These are phyloP conservation scores for Fagopyrum homotropicum DNA, from an alignment of 148 eudicot species.

Conservation along the genomic window DNA sequence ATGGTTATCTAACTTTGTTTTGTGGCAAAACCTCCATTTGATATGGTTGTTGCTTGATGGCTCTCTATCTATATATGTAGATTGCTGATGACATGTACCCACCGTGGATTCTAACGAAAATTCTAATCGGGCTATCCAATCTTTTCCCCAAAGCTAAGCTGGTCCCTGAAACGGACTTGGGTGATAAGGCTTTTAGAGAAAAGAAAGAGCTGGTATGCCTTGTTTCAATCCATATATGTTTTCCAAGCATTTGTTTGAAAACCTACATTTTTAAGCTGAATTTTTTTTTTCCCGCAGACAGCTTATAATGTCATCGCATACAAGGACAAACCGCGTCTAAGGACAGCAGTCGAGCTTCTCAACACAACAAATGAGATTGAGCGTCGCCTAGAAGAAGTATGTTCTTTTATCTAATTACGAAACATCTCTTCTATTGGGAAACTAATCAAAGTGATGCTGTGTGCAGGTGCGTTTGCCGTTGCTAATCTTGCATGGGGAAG, in stretches of 20 bases:
- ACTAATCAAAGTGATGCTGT: too few species aligned
- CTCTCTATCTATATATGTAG: conserved; percentile 26
- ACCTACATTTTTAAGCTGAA: neutral
- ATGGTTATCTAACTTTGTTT: conserved; percentile 16
- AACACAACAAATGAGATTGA: conserved; percentile 77
- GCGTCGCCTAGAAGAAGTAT: conserved; percentile 58
- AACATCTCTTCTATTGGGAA: neutral
- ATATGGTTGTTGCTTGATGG: neutral
- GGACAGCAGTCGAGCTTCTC: conserved; percentile 75
- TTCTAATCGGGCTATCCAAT: conserved; percentile 65
- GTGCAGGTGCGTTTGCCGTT: conserved; percentile 72
- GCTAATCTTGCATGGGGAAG: conserved; percentile 85
- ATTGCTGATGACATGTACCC: conserved; percentile 95
- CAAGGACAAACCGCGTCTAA: conserved; percentile 74
- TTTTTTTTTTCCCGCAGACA: conserved; percentile 27
- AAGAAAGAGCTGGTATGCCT: conserved; percentile 60
- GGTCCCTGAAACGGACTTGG: conserved; percentile 71
- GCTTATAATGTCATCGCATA: conserved; percentile 72
- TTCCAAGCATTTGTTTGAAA: neutral
- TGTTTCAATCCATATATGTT: neutral
- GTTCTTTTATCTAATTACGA: neutral
- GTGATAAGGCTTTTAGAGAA: conserved; percentile 78
- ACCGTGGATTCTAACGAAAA: conserved; percentile 52
- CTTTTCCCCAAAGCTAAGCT: conserved; percentile 72
- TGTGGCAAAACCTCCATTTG: neutral